Percentiles rank a stretch among this genome's conserved stretches.
Evolutionary conservation across 768 basidiomycete species (phyloP).

Genomic region (Candolleomyces aberdarensis): DNA sequence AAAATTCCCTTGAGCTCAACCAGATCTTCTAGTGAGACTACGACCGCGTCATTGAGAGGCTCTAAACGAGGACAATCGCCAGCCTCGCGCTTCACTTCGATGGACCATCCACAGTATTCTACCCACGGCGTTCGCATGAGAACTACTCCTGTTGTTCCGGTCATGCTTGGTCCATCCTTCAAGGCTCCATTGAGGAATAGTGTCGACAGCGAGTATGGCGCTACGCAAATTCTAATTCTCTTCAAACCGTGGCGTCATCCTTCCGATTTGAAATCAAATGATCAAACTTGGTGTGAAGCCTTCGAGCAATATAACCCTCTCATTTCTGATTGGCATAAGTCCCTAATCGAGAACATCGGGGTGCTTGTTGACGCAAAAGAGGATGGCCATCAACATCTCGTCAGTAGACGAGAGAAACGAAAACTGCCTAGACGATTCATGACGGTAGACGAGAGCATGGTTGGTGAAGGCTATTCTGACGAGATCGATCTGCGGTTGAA

Average conservation of each 20-base stretch:
- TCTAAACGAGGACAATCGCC: too few relatives aligned
- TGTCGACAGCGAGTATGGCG: not conserved
- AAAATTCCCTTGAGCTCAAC: too few relatives aligned
- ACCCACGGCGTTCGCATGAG: not conserved
- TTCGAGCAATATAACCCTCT: not conserved
- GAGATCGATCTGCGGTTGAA: too few relatives aligned
- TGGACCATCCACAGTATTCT: not conserved
- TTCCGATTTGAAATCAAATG: not conserved
- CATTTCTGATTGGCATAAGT: not conserved
- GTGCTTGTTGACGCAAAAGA: conserved; percentile 1
- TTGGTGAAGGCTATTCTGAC: too few relatives aligned
- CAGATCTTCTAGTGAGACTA: too few relatives aligned
- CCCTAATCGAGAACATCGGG: not conserved
- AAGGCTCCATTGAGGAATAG: not conserved
- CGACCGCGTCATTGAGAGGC: too few relatives aligned
- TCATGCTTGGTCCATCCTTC: not conserved
- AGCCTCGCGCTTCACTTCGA: too few relatives aligned
- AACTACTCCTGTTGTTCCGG: not conserved
- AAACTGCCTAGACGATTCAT: too few relatives aligned
- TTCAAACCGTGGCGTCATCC: not conserved
- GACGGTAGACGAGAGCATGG: too few relatives aligned
- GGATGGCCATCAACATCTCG: too few relatives aligned
- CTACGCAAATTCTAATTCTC: conserved; percentile 4
- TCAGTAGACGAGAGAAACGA: too few relatives aligned
- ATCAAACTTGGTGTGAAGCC: not conserved